Base-by-base conservation (phyloP, 2,329 filamentous ascomycete species). In the Fusarium setosum region DNA sequence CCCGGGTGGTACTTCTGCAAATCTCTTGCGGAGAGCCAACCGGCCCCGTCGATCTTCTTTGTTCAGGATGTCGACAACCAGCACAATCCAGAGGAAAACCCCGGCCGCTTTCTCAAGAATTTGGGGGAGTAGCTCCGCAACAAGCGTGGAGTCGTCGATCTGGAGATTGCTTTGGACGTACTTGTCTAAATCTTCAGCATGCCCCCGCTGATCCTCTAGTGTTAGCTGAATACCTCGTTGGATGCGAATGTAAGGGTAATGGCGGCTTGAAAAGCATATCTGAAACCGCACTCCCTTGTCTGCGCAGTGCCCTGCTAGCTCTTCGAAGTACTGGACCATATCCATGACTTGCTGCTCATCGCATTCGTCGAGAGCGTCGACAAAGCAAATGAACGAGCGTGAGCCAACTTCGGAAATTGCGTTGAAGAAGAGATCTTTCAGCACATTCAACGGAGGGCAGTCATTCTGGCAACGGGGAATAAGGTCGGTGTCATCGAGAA, bases 321-420 rank as follows among this genome's bases (percentile, higher is more conserved):
- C 55, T 34, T 83, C 76, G 1, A 86, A 80, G 31, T 80, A 80
- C 0, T 50, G 24, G 0, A 85, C 62, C 73, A 86, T 80, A 0
- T 78, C 74, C 20, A 74, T 75, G 0, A 81, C 69, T 37, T 85
- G 71, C 0, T 69, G 51, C 23, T 82, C 77, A 3, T 81, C 72
- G 35, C 82, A 85, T 48, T 86, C 84, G 7, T 86, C 83, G 0
- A 86, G 72, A 0, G 83, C 84, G 50, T 85, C 82, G 1, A 80
- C 67, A 23, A 75, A 79, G 1, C 63, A 71, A 1, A 2, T 51
- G 0, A 66, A 41, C 0, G 35, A 15, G 0, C 47, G 10, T 8
- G 38, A n/a, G 0, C n/a, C 56, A 0, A 70, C 44, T 0, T 12
- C 40, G 1, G 7, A 12, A 0, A 65, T 7, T 0, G 55, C 47